These are phyloP conservation scores for Fusarium oxysporum DNA, from an alignment of 2,329 filamentous ascomycete species.

Conservation along the genomic window DNA sequence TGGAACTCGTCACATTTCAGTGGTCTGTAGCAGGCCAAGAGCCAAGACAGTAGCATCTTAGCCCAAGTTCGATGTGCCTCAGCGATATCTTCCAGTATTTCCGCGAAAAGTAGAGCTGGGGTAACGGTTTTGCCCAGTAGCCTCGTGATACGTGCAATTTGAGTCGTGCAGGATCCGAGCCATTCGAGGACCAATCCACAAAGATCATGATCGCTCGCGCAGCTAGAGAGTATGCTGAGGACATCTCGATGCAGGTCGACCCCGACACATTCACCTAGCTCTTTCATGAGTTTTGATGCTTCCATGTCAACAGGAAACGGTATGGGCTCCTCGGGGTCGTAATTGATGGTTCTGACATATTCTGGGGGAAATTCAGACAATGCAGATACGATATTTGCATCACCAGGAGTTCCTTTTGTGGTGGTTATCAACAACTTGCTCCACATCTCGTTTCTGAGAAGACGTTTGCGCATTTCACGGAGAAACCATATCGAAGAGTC, in stretches of 20 bases:
- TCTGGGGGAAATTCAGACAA: neutral
- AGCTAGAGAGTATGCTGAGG: neutral
- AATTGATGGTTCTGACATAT: neutral
- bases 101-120: neutral
- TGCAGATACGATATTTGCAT: neutral
- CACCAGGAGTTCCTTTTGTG: neutral
- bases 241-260: neutral
- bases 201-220: neutral
- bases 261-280: accelerated
- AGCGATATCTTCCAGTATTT: neutral
- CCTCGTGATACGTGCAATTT: neutral
- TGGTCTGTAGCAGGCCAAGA: neutral
- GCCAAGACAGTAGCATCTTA: neutral
- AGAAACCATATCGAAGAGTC: neutral
- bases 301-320: neutral
- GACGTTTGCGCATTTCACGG: neutral
- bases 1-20: neutral
- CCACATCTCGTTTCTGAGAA: neutral
- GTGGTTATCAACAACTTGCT: neutral
- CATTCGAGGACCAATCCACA: neutral
- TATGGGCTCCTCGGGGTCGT: neutral
- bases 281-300: neutral
- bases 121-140: neutral
- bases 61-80: neutral
- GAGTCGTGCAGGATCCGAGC: neutral